These are phyloP conservation scores for Cucurbita pepo DNA, from an alignment of 306 rosid species.

Conservation along the genomic window DNA sequence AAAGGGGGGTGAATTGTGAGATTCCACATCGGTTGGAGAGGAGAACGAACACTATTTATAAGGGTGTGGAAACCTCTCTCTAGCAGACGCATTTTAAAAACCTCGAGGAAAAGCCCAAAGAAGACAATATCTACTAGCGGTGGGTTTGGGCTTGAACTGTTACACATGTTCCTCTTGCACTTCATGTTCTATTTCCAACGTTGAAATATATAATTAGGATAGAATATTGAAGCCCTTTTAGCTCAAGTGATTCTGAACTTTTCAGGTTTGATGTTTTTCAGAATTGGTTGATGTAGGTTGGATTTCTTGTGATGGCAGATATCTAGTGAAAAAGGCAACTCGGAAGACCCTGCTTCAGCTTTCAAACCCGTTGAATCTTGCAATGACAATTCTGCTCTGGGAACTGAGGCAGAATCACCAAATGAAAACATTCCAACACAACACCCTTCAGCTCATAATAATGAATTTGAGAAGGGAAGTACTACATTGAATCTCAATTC, in stretches of 20 bases:
- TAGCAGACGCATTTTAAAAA: too few relatives aligned
- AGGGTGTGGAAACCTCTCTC: too few relatives aligned
- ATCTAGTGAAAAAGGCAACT: conserved; percentile 11
- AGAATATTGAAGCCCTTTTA: background rate
- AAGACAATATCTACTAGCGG: too few relatives aligned
- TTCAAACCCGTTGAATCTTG: conserved; percentile 6
- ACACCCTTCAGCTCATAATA: conserved; percentile 1
- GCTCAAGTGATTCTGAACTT: background rate
- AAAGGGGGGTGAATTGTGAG: too few relatives aligned
- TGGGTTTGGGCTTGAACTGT: too few relatives aligned
- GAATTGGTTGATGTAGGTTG: background rate
- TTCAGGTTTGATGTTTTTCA: background rate
- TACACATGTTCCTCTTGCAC: background rate
- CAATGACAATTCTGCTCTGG: background rate
- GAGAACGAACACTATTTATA: too few relatives aligned
- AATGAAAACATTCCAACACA: background rate
- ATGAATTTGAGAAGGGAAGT: conserved; percentile 18
- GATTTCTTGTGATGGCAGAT: conserved; percentile 21
- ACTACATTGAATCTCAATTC: conserved; percentile 12
- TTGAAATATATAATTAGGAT: background rate
- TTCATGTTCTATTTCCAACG: background rate
- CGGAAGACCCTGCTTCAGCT: conserved; percentile 1
- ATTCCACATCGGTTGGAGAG: too few relatives aligned
- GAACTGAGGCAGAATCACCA: conserved; percentile 4
- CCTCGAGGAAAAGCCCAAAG: too few relatives aligned